Evolutionary conservation across 2,329 filamentous ascomycete species (phyloP), one percentile per base, ranked within the genome.

Genomic region (Graphiopsis chlorocephala): DNA sequence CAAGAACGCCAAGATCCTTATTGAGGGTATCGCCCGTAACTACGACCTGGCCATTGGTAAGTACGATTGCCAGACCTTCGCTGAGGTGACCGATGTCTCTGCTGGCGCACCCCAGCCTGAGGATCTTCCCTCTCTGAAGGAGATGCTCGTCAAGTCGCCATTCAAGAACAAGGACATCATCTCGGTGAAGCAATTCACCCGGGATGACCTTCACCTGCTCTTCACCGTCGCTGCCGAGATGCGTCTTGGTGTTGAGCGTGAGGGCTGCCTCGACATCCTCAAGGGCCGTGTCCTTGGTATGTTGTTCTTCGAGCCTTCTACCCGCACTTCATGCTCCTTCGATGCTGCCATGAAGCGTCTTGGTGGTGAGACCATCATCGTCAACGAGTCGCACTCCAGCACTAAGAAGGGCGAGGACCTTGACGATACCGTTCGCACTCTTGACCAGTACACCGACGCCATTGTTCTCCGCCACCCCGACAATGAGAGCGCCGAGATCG

Each of bases 141-240:
- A 92, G 66, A 84, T 97, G 53, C 83, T 98, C 25, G 85, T 90
- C 29, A 88, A 86, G 63, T 97, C 93, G 2, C 86, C 90, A 0
- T 97, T 98, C 85, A 96, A 93, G 80, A 88, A 91, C 72, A 88
- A 92, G 69, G 91, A 97, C 74, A 90, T 99, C 55, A 83, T 97
- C 56, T 97, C 94, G 0, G 95, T 99, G 70, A 91, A 90, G 75
- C 90, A 97, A 76, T 97, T 97, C 82, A 89, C 84, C 57, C 90
- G 93, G 55, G 85, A 90, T 20, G 94, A 99, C 73, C 85, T 99
- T 58, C 95, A 98, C 78, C 81, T 96, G 67, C 87, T 99, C 57
- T 98, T 99, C 84, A 96, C 94, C 8, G 91, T 99, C 58, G 95
- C 95, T 1, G 92, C 97, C 78, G 95, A 99, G 81, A 98, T 99